These are phyloP conservation scores for Gymnopilus dilepis DNA, from an alignment of 768 basidiomycete genomes.

Conservation along the genomic window DNA sequence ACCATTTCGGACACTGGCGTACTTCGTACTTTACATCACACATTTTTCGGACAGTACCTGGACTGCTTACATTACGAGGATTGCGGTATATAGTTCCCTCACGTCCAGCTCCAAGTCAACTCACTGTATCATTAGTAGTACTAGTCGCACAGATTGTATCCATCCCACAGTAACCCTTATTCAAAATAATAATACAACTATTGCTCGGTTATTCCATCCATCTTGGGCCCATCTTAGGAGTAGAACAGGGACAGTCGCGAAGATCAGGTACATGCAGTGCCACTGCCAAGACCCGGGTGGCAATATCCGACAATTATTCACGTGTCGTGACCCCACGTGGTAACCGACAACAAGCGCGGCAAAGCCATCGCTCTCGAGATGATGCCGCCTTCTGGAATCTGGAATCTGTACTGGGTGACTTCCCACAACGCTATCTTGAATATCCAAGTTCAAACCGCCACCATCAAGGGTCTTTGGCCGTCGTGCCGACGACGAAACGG, in stretches of 20 bases:
- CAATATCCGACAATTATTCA: too few relatives aligned
- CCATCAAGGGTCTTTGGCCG: neutral
- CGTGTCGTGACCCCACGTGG: too few relatives aligned
- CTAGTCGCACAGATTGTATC: slow-evolving; percentile 11
- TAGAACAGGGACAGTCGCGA: too few relatives aligned
- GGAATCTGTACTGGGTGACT: neutral
- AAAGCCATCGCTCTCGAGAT: too few relatives aligned
- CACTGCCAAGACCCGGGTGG: too few relatives aligned
- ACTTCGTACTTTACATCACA: neutral
- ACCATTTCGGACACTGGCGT: slow-evolving; percentile 14
- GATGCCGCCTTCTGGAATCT: too few relatives aligned
- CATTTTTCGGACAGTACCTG: slow-evolving; percentile 13
- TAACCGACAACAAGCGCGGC: too few relatives aligned
- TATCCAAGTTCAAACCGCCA: neutral
- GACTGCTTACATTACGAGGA: slow-evolving; percentile 11
- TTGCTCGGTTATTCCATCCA: too few relatives aligned
- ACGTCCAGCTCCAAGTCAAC: neutral
- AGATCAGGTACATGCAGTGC: too few relatives aligned
- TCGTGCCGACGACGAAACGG: neutral
- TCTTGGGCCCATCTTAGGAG: too few relatives aligned
- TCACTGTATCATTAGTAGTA: slow-evolving; percentile 26
- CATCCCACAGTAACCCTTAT: neutral
- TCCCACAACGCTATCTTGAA: neutral
- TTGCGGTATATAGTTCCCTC: slow-evolving; percentile 6
- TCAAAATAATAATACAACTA: neutral